These are phyloP conservation scores for Claviceps sp. DNA, from an alignment of 2,329 filamentous ascomycete genomes.

Conservation along the genomic window DNA sequence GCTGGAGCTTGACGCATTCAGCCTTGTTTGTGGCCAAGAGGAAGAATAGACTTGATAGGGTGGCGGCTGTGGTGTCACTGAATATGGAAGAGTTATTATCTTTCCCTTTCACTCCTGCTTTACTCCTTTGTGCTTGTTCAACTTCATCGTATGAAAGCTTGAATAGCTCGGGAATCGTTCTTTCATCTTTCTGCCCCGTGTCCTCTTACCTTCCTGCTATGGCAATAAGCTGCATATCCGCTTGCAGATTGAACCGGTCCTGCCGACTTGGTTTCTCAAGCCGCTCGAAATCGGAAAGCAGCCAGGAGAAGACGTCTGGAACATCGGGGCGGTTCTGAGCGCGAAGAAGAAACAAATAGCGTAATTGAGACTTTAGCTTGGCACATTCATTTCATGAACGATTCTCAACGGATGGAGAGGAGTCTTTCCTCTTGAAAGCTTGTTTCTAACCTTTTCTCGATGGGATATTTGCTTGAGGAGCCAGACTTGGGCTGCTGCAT, in stretches of 20 bases:
- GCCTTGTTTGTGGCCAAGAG: constrained; percentile 17
- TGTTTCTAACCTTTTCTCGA: background rate
- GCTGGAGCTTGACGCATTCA: constrained; percentile 18
- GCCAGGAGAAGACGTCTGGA: constrained; percentile 20
- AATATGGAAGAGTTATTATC: too few species aligned
- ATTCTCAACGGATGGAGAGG: background rate
- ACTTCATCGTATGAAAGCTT: too few species aligned
- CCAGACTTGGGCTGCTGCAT: constrained; percentile 10
- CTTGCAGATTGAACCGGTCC: constrained; percentile 13
- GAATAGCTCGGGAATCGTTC: background rate
- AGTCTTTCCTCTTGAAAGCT: background rate
- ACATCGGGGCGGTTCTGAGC: constrained; percentile 7
- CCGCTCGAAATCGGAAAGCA: constrained; percentile 15
- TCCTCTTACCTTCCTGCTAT: constrained; percentile 18
- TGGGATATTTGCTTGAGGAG: constrained; percentile 1
- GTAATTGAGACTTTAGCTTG: background rate
- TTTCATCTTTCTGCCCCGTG: background rate
- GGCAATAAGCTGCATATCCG: constrained; percentile 17
- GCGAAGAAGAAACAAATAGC: background rate
- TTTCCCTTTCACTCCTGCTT: too few species aligned
- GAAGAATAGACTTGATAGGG: constrained; percentile 20
- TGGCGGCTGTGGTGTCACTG: constrained; percentile 24
- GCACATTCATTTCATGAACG: background rate
- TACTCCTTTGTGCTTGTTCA: too few species aligned
- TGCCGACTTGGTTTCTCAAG: constrained; percentile 8